Conservation (phyloP, 345 rosid genomes). For the Melaleuca quinquenervia region DNA sequence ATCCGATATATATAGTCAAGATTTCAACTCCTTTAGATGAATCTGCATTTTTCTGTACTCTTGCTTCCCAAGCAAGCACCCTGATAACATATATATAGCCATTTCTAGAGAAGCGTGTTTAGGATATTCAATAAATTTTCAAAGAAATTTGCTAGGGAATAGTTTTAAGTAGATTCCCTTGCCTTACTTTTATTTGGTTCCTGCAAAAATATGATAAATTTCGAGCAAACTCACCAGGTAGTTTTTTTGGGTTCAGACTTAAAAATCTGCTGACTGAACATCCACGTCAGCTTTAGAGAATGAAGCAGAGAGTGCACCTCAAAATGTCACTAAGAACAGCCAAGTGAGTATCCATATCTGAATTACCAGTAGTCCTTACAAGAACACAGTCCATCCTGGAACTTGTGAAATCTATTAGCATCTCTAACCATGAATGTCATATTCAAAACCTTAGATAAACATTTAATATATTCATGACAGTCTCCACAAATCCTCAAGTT, state of each 20-base stretch:
- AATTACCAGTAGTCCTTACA: slow-evolving; percentile 62
- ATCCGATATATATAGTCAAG: background rate
- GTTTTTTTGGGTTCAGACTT: background rate
- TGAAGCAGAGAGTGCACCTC: background rate
- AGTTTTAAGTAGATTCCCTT: background rate
- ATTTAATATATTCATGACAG: slow-evolving; percentile 74
- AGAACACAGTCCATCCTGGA: slow-evolving; percentile 56
- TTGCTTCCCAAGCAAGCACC: background rate
- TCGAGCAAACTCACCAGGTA: background rate
- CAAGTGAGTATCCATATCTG: background rate
- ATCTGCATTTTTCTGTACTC: background rate
- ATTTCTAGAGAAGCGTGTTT: background rate
- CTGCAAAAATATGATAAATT: background rate
- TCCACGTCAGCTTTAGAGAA: background rate
- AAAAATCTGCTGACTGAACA: background rate
- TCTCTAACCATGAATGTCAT: slow-evolving; percentile 57
- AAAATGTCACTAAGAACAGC: background rate
- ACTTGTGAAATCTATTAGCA: slow-evolving; percentile 73
- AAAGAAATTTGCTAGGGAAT: background rate
- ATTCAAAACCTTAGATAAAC: slow-evolving; percentile 45
- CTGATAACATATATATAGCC: background rate
- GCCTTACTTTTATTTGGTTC: background rate
- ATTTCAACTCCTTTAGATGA: background rate
- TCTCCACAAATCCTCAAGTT: slow-evolving; percentile 79
- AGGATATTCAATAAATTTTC: background rate